Evolutionary conservation across 139 green algal species (phyloP).

Genomic region (Micractinium conductrix): DNA sequence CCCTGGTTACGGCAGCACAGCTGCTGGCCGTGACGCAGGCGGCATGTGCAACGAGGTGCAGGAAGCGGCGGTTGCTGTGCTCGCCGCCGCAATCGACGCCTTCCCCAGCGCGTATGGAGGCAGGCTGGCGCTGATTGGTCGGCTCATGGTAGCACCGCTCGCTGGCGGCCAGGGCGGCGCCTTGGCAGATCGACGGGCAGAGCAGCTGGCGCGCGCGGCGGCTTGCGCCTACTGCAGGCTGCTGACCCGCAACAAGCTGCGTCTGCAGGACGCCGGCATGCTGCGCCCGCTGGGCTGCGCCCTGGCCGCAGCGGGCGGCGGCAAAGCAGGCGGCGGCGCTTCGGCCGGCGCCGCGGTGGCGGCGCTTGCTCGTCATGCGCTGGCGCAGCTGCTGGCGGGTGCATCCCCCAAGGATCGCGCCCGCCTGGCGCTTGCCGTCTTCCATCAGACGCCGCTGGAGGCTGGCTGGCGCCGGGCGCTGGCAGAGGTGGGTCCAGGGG

Average conservation of each 20-base stretch:
- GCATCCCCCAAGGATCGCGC: slow-evolving; percentile 2
- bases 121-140: slow-evolving; percentile 6
- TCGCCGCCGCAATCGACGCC: slow-evolving; percentile 1
- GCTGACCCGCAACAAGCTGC: slow-evolving; percentile 33
- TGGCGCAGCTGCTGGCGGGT: slow-evolving; percentile 13
- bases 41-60: too few relatives aligned
- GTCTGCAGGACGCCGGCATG: slow-evolving; percentile 27
- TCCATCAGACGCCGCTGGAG: slow-evolving; percentile 24
- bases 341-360: neutral
- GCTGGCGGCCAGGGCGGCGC: neutral
- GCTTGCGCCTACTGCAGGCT: slow-evolving; percentile 24
- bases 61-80: slow-evolving; percentile 2
- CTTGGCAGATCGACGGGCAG: neutral
- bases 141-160: slow-evolving; percentile 1
- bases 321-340: too few relatives aligned
- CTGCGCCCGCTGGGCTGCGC: neutral
- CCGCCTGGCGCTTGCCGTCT: slow-evolving; percentile 16
- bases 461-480: neutral
- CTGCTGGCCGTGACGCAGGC: too few relatives aligned
- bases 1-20: too few relatives aligned
- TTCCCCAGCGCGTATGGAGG: slow-evolving; percentile 12
- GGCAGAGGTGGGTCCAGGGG: neutral
- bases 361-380: neutral
- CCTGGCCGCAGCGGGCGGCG: too few relatives aligned
- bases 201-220: neutral